phyloP scores from a whole-genome alignment of 176 grass and related monocot species.

The Phragmites australis region DNA sequence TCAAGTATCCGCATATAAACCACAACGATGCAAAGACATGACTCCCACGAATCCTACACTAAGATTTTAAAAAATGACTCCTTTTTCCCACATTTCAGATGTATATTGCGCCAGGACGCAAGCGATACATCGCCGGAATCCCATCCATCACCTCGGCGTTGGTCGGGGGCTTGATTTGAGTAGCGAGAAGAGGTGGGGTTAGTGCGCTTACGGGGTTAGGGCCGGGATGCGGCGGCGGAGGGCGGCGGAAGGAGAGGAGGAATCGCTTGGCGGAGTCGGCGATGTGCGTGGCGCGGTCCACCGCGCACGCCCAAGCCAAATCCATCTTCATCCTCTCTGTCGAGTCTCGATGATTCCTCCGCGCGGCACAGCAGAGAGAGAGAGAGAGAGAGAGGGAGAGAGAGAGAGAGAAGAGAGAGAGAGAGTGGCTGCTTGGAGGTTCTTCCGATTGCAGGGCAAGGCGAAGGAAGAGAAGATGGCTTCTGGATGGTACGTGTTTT shows the following conservation, averaged over 20 bases:
- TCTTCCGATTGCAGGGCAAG: too few relatives aligned
- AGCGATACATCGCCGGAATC: too few relatives aligned
- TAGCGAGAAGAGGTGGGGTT: neutral
- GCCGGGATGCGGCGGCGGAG: neutral
- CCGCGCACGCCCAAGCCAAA: neutral
- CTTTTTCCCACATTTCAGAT: neutral
- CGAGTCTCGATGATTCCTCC: neutral
- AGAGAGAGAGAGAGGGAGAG: too few relatives aligned
- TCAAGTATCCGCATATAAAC: neutral
- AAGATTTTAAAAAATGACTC: neutral
- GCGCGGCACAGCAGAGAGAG: neutral
- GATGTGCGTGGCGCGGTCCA: constrained; percentile 48
- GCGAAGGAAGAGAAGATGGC: too few relatives aligned
- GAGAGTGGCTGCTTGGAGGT: too few relatives aligned
- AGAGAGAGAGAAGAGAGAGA: too few relatives aligned
- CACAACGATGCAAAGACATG: neutral
- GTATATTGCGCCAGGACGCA: neutral
- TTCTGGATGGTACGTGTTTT: too few relatives aligned
- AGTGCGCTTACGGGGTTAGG: constrained; percentile 53
- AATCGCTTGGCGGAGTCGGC: constrained; percentile 65
- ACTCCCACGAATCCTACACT: neutral
- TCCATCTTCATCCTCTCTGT: constrained; percentile 44
- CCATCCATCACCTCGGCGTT: too few relatives aligned
- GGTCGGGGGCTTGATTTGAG: neutral
- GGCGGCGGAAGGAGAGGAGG: constrained; percentile 50